Conservation (phyloP, 768 basidiomycete genomes). For the Psilocybe sp. region DNA sequence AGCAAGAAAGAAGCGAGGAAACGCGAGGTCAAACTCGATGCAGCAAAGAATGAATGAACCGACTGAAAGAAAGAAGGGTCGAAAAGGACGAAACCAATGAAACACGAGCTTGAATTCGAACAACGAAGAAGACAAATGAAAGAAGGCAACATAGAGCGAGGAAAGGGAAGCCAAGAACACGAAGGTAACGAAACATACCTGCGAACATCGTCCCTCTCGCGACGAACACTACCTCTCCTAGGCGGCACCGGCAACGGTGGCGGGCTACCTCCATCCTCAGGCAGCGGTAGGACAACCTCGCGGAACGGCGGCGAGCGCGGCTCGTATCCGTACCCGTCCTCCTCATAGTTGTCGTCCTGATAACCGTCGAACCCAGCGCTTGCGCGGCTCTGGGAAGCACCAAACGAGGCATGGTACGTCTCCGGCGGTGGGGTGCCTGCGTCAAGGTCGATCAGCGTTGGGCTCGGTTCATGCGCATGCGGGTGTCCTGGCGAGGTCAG, state of each 20-base stretch:
- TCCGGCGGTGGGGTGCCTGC: slow-evolving; percentile 3
- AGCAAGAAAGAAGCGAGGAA: not conserved
- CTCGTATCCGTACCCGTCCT: not conserved
- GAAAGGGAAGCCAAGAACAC: not conserved
- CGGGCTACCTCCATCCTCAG: slow-evolving; percentile 11
- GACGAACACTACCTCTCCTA: not conserved
- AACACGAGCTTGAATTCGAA: too few relatives aligned
- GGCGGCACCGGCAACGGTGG: slow-evolving; percentile 24
- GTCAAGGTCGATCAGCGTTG: slow-evolving; percentile 20
- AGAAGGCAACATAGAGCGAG: too few relatives aligned
- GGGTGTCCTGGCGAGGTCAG: not conserved
- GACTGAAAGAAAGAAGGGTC: slow-evolving; percentile 13
- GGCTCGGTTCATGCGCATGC: not conserved
- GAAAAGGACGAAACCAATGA: too few relatives aligned
- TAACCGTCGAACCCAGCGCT: too few relatives aligned
- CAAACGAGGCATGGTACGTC: not conserved
- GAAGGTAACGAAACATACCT: slow-evolving; percentile 13
- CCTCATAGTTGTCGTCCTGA: not conserved
- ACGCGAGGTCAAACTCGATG: not conserved
- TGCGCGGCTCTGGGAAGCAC: too few relatives aligned
- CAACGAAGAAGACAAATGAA: too few relatives aligned
- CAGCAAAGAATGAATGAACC: not conserved
- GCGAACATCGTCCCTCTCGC: slow-evolving; percentile 16
- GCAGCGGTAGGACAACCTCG: slow-evolving; percentile 19
- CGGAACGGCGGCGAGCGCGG: slow-evolving; percentile 28